phyloP scores from a whole-genome alignment of 345 rosid species.

The Stellera chamaejasme region DNA sequence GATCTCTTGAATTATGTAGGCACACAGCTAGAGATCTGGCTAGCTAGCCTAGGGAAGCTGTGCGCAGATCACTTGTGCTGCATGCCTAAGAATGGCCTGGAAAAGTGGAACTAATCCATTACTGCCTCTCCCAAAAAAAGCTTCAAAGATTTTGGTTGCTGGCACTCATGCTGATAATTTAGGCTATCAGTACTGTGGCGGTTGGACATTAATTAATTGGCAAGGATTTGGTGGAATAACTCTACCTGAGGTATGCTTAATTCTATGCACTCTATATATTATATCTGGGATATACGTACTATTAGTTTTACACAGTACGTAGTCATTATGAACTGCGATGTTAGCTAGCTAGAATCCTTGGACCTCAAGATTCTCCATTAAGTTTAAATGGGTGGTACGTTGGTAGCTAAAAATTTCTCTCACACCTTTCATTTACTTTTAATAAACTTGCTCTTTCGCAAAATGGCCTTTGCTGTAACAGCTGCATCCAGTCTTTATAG shows the following conservation, averaged over 20 bases:
- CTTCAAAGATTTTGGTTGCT: slow-evolving; percentile 67
- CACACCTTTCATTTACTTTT: too few relatives aligned
- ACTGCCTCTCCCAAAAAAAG: slow-evolving; percentile 79
- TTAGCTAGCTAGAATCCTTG: too few relatives aligned
- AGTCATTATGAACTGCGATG: too few relatives aligned
- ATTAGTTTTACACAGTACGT: not conserved
- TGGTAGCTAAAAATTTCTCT: too few relatives aligned
- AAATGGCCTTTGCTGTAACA: too few relatives aligned
- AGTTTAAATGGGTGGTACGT: too few relatives aligned
- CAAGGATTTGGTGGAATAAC: slow-evolving; percentile 75
- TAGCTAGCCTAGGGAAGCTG: slow-evolving; percentile 64
- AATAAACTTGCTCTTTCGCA: too few relatives aligned
- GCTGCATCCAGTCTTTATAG: too few relatives aligned
- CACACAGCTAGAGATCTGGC: slow-evolving; percentile 80
- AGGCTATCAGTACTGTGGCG: slow-evolving; percentile 97
- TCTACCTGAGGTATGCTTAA: slow-evolving; percentile 48
- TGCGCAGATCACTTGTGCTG: slow-evolving; percentile 87
- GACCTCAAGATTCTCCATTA: too few relatives aligned
- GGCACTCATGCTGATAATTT: slow-evolving; percentile 92
- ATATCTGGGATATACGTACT: slow-evolving; percentile 3
- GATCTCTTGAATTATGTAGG: slow-evolving; percentile 35
- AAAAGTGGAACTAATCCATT: slow-evolving; percentile 43
- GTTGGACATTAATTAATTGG: slow-evolving; percentile 95
- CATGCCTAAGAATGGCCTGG: slow-evolving; percentile 89
- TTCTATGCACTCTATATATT: not conserved